These are phyloP conservation scores for Vitis hybrid DNA, from an alignment of 177 flowering plant species.

Conservation along the genomic window DNA sequence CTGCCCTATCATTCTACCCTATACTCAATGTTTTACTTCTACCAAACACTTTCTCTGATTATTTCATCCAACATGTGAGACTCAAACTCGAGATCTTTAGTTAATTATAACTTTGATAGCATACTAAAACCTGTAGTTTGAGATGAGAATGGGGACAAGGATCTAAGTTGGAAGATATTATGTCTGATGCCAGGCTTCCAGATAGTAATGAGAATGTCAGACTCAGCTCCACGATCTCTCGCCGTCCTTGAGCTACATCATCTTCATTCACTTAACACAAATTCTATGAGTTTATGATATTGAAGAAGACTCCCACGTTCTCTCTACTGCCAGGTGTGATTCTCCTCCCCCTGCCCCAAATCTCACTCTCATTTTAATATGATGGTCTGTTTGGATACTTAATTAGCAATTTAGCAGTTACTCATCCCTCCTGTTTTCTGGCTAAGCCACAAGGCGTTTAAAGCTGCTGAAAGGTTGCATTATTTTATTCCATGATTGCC, in stretches of 20 bases:
- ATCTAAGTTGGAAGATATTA: not conserved
- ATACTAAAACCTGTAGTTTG: no score
- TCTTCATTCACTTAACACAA: not conserved
- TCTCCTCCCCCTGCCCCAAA: constrained; percentile 12
- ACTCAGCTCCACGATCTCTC: not conserved
- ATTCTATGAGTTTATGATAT: no score
- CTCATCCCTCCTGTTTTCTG: not conserved
- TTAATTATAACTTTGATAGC: no score
- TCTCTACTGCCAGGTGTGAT: constrained; percentile 21
- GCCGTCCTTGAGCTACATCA: not conserved
- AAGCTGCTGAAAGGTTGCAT: not conserved
- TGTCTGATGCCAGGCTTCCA: not conserved
- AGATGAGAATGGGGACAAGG: not conserved
- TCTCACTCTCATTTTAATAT: constrained; percentile 1
- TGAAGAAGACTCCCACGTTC: constrained; percentile 29
- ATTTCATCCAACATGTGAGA: no score
- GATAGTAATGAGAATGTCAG: not conserved
- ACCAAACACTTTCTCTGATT: no score
- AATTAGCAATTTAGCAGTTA: not conserved
- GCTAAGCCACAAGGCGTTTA: not conserved
- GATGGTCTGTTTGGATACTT: constrained; percentile 3
- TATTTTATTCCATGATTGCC: constrained; percentile 8
- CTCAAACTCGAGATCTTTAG: no score
- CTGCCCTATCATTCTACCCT: no score
- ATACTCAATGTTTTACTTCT: no score